A percentile compares a stretch with the other conserved stretches of the same genome.
Evolutionary conservation across 768 basidiomycete genomes (phyloP).

Genomic region (Inosperma sp.): DNA sequence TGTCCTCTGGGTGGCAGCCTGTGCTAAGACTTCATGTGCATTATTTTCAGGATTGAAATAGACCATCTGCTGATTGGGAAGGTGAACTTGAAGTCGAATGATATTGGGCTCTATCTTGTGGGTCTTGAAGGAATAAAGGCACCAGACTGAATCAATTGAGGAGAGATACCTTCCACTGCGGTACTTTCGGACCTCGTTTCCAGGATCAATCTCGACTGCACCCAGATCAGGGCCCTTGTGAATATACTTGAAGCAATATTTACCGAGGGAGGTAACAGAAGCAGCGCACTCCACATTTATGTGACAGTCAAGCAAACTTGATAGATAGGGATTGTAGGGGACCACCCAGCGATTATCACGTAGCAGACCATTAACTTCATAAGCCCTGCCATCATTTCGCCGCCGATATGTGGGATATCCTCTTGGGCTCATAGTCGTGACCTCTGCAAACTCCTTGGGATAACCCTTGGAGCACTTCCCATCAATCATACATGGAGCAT

Average conservation of each 20-base stretch:
- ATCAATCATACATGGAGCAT: constrained; percentile 39
- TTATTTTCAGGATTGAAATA: constrained; percentile 14
- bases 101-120: constrained; percentile 39
- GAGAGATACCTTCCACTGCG: constrained; percentile 36
- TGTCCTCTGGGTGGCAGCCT: constrained; percentile 15
- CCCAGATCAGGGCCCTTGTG: constrained; percentile 43
- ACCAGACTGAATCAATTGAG: constrained; percentile 33
- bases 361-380: constrained; percentile 17
- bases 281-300: constrained; percentile 45
- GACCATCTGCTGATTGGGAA: constrained; percentile 20
- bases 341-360: constrained; percentile 41
- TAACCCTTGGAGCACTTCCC: constrained; percentile 39
- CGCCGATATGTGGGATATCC: constrained; percentile 39
- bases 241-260: constrained; percentile 48
- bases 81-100: constrained; percentile 40
- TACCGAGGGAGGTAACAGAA: constrained; percentile 34
- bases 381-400: constrained; percentile 30
- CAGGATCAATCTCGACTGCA: constrained; percentile 27
- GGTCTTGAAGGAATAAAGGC: constrained; percentile 29
- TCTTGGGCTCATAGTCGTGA: constrained; percentile 34
- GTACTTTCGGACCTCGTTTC: constrained; percentile 36
- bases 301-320: constrained; percentile 38
- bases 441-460: constrained; percentile 35
- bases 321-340: constrained; percentile 35
- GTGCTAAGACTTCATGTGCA: constrained; percentile 12